Percentiles rank a stretch among this genome's conserved stretches.
phyloP scores from a whole-genome alignment of 129 eudicot species.

The Oenanthe sinensis region DNA sequence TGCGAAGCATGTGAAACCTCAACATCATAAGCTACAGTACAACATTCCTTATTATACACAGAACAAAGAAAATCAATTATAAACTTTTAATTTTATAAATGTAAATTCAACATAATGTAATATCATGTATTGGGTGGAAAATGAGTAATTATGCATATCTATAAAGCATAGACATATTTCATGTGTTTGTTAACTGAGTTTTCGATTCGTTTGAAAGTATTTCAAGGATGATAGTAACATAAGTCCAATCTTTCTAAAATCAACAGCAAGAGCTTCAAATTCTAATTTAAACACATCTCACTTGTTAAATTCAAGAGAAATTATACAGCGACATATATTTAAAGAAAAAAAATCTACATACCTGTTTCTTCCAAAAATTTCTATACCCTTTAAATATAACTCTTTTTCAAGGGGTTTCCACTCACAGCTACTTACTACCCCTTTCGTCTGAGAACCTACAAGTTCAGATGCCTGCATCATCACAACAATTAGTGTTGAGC shows the following conservation, averaged over 20 bases:
- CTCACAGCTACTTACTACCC: slow-evolving; percentile 16
- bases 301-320: not conserved
- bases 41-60: slow-evolving; percentile 9
- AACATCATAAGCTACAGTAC: slow-evolving; percentile 6
- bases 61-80: not conserved
- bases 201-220: not conserved
- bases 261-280: not conserved
- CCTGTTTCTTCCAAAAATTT: slow-evolving; percentile 98
- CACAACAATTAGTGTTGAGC: slow-evolving; percentile 13
- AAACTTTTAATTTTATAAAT: not conserved
- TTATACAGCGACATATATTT: not conserved
- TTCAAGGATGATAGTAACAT: not conserved
- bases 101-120: not conserved
- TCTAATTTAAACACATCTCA: not conserved
- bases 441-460: slow-evolving; percentile 14
- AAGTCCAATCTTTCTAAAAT: not conserved
- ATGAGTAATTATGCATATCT: not conserved
- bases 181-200: not conserved
- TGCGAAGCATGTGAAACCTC: slow-evolving; percentile 33
- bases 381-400: slow-evolving; percentile 71
- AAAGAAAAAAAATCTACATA: slow-evolving; percentile 2
- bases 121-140: not conserved
- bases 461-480: slow-evolving; percentile 22
- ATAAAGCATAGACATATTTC: not conserved
- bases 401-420: slow-evolving; percentile 95